A percentile compares a stretch with the other conserved stretches of the same genome.
Evolutionary conservation across 352 stramenopile genomes (phyloP).

Genomic region (Globisporangium sylvaticum): DNA sequence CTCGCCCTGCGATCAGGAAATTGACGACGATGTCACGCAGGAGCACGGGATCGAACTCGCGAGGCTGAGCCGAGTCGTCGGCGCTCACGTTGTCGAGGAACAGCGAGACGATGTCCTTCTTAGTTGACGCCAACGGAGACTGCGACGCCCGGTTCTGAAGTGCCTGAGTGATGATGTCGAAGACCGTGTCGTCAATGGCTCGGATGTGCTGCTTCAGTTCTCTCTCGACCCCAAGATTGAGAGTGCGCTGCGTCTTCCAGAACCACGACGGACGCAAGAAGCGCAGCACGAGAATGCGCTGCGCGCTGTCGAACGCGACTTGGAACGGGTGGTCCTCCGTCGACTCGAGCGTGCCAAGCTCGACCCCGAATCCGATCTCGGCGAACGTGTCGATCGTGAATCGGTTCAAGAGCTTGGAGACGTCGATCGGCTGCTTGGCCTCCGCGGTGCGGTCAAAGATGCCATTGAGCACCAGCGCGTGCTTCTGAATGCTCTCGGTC

Average conservation of each 20-base stretch:
- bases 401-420: slow-evolving; percentile 31
- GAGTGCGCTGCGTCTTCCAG: slow-evolving; percentile 37
- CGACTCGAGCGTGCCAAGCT: slow-evolving; percentile 16
- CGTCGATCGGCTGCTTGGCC: slow-evolving; percentile 17
- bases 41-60: slow-evolving; percentile 7
- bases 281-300: slow-evolving; percentile 26
- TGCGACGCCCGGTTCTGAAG: slow-evolving; percentile 13
- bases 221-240: slow-evolving; percentile 15
- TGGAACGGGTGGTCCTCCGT: slow-evolving; percentile 22
- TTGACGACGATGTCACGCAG: slow-evolving; percentile 47
- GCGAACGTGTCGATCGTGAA: slow-evolving; percentile 51
- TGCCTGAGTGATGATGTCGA: slow-evolving; percentile 31
- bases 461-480: slow-evolving; percentile 12
- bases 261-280: slow-evolving; percentile 35
- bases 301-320: slow-evolving; percentile 32
- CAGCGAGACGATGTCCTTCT: slow-evolving; percentile 40
- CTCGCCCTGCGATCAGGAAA: slow-evolving; percentile 41
- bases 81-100: slow-evolving; percentile 36
- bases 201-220: slow-evolving; percentile 27
- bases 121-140: background rate
- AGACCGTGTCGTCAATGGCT: slow-evolving; percentile 30
- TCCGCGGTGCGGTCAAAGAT: slow-evolving; percentile 15
- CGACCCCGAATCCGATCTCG: slow-evolving; percentile 36
- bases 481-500: too few relatives aligned
- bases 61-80: background rate